A percentile compares a stretch with the other conserved stretches of the same genome.
Evolutionary conservation across 2,329 filamentous ascomycete species (phyloP).

Genomic region (Ophiocordyceps camponoti-saundersi): DNA sequence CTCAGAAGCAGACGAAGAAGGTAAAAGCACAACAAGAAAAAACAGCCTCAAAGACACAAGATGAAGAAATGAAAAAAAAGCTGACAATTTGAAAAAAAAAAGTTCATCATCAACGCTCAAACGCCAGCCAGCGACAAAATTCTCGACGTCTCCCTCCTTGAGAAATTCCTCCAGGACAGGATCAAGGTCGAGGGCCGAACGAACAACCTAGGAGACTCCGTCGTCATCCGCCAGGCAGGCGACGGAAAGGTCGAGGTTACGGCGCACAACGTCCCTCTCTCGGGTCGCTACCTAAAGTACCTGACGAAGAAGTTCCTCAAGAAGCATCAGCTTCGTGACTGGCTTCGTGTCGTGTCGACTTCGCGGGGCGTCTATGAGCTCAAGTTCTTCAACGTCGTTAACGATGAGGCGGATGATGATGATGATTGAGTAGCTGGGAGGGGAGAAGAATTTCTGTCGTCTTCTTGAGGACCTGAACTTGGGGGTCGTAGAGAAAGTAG

Average conservation of each 20-base stretch:
- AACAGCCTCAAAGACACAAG: too few species aligned
- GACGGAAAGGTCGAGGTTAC: slow-evolving; percentile 98
- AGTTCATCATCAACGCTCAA: slow-evolving; percentile 98
- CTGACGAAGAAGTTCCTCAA: slow-evolving; percentile 99
- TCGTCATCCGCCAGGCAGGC: slow-evolving; percentile 77
- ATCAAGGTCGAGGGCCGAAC: slow-evolving; percentile 99
- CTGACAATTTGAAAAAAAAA: slow-evolving; percentile 14
- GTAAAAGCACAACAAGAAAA: slow-evolving; percentile 23
- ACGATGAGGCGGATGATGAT: slow-evolving; percentile 94
- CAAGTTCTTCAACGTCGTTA: slow-evolving; percentile 99
- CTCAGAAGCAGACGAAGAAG: slow-evolving; percentile 78
- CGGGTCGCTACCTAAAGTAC: slow-evolving; percentile 99
- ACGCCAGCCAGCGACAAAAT: slow-evolving; percentile 99
- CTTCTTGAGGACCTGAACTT: not conserved
- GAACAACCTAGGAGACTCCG: slow-evolving; percentile 89
- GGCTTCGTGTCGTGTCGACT: slow-evolving; percentile 96
- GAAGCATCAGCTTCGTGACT: slow-evolving; percentile 99
- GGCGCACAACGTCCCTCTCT: slow-evolving; percentile 83
- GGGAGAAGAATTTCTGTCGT: too few species aligned
- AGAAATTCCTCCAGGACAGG: slow-evolving; percentile 99
- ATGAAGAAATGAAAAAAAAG: not conserved
- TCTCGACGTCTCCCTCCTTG: slow-evolving; percentile 96
- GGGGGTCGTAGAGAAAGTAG: not conserved
- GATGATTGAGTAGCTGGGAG: slow-evolving; percentile 55
- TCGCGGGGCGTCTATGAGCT: slow-evolving; percentile 98